These are phyloP conservation scores for Pholiota molesta DNA, from an alignment of 768 basidiomycete genomes.

Conservation along the genomic window DNA sequence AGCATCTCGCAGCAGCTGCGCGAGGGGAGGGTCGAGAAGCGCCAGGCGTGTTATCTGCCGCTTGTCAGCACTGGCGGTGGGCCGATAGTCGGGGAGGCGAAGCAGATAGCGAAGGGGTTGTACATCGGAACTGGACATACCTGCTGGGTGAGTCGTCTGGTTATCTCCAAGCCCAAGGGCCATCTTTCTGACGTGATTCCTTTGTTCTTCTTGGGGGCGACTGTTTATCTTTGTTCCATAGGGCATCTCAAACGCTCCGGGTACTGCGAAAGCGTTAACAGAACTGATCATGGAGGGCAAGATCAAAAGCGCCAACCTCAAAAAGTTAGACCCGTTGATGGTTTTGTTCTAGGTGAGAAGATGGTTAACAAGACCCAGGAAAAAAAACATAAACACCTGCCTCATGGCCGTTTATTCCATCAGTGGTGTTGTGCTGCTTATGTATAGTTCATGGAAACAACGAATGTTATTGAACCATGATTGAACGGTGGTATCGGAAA, in stretches of 20 bases:
- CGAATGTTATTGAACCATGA: constrained; percentile 1
- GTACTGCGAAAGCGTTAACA: constrained; percentile 73
- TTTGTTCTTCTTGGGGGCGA: neutral
- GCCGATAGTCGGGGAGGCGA: constrained; percentile 73
- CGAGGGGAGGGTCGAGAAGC: constrained; percentile 51
- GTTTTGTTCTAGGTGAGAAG: constrained; percentile 7
- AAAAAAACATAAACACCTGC: neutral
- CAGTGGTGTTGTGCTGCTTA: neutral
- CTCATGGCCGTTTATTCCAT: neutral
- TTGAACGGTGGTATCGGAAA: constrained; percentile 13
- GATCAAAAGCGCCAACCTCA: constrained; percentile 57
- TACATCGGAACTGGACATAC: constrained; percentile 80
- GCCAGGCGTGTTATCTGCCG: constrained; percentile 82
- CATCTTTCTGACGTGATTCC: neutral
- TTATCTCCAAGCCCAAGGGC: neutral
- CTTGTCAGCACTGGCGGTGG: constrained; percentile 57
- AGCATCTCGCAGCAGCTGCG: constrained; percentile 62
- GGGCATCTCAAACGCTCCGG: constrained; percentile 85
- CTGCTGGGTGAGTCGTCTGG: constrained; percentile 60
- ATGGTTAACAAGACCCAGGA: no score
- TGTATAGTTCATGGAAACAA: neutral
- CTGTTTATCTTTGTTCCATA: constrained; percentile 26
- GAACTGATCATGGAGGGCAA: constrained; percentile 74
- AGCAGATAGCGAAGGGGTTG: constrained; percentile 58
- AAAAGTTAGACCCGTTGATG: constrained; percentile 36